These are phyloP conservation scores for Colletotrichum gloeosporioides DNA, from an alignment of 2,329 filamentous ascomycete genomes.

Conservation along the genomic window DNA sequence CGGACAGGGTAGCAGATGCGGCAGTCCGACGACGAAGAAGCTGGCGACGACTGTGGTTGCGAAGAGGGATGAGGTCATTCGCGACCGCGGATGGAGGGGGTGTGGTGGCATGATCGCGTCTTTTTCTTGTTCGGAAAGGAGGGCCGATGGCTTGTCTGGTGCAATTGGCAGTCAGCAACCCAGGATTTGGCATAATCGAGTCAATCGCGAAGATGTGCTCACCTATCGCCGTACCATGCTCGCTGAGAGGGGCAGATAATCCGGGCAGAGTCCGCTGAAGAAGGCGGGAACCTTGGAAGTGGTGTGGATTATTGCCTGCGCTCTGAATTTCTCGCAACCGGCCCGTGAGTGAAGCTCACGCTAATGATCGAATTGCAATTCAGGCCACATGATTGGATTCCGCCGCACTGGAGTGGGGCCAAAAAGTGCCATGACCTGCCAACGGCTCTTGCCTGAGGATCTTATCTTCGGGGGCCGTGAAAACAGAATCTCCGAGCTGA, in stretches of 20 bases:
- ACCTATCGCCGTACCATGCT: constrained; percentile 23
- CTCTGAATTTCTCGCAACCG: constrained; percentile 6
- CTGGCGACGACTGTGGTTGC: constrained; percentile 88
- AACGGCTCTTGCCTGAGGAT: background rate
- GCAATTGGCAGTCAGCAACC: constrained; percentile 10
- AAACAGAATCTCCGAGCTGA: background rate
- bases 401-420: background rate
- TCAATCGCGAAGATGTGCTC: background rate
- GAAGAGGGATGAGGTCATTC: constrained; percentile 93
- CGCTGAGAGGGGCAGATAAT: background rate
- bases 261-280: background rate
- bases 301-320: background rate
- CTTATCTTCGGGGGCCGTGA: background rate
- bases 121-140: constrained; percentile 9
- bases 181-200: no score
- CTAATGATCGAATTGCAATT: background rate
- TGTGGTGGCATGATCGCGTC: constrained; percentile 74
- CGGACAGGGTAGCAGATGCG: constrained; percentile 90
- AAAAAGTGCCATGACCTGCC: background rate
- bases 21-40: constrained; percentile 90
- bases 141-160: background rate
- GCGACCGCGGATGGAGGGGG: constrained; percentile 85
- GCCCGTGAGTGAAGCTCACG: background rate
- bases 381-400: constrained; percentile 8
- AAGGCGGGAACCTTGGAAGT: background rate